Evolutionary conservation across 148 eudicot species (phyloP).

Genomic region (Amaranthus hypochondriacus): DNA sequence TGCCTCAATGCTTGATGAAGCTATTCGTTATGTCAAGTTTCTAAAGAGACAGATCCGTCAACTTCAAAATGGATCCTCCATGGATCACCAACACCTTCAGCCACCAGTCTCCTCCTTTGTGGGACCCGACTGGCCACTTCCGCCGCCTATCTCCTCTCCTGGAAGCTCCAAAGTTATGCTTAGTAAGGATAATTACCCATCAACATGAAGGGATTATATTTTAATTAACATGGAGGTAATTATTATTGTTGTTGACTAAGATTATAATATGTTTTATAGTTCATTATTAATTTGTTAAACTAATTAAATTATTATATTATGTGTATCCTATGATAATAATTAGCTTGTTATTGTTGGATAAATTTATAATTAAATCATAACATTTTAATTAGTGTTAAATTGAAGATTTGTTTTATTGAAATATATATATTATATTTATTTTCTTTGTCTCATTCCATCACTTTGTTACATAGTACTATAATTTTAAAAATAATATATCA

Average conservation of each 20-base stretch:
- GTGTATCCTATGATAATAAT: not conserved
- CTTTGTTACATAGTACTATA: no score
- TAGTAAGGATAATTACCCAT: conserved; percentile 13
- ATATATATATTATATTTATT: not conserved
- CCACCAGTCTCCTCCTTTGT: conserved; percentile 6
- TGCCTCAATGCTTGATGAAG: conserved; percentile 91
- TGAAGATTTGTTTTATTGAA: not conserved
- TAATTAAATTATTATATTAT: not conserved
- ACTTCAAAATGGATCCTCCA: conserved; percentile 33
- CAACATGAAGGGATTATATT: conserved; percentile 13
- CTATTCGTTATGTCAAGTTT: conserved; percentile 82
- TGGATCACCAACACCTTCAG: conserved; percentile 1
- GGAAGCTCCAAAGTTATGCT: conserved; percentile 11
- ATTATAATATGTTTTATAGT: no score
- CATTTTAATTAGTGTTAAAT: not conserved
- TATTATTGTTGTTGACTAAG: not conserved
- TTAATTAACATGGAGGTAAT: conserved; percentile 24
- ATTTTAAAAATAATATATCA: no score
- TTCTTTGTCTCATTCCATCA: no score
- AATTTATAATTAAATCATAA: no score
- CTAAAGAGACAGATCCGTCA: conserved; percentile 65
- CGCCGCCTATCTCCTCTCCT: not conserved
- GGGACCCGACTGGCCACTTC: not conserved
- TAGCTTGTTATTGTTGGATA: not conserved
- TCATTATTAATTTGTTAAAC: not conserved